phyloP scores from a whole-genome alignment of 176 grass and related monocot genomes.

The Hordeum vulgare region MorexV3_pseudomolecules_assembly NC_058522.1:399751461-399751960 shows the following conservation, averaged over 20 bases:
- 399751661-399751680: neutral
- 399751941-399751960: no score
- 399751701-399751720: neutral
- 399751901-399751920: no score
- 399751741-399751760: neutral
- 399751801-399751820: neutral
- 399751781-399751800: neutral
- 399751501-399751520: neutral
- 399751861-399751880: no score
- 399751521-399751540: neutral
- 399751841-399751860: no score
- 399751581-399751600: neutral
- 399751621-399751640: neutral
- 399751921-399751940: no score
- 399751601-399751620: neutral
- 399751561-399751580: neutral
- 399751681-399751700: neutral
- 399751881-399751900: no score
- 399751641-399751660: neutral
- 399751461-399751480: neutral
- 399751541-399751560: neutral
- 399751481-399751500: neutral
- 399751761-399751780: neutral
- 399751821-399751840: no score
- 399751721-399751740: neutral